Evolutionary conservation across 2,329 filamentous ascomycete species (phyloP).

Genomic region (Thermoascus crustaceus): DNA sequence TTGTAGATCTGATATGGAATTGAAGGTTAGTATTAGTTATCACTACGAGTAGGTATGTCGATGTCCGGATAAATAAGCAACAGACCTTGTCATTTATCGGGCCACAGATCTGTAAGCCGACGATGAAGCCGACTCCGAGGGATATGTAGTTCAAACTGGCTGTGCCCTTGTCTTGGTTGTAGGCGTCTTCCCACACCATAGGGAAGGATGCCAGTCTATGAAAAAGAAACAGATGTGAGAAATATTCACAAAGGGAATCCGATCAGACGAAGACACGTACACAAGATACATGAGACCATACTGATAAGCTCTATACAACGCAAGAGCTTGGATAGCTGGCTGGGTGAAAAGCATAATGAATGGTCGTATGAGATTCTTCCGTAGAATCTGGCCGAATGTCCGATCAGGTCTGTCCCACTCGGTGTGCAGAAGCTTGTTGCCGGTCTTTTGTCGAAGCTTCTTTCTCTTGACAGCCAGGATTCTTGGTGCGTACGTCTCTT

Average conservation of each 20-base stretch:
- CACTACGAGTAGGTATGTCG: no score
- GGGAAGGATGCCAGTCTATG: conserved; percentile 53
- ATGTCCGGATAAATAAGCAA: no score
- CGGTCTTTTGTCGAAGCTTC: conserved; percentile 28
- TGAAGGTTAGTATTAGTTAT: no score
- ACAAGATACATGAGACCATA: conserved; percentile 52
- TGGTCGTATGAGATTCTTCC: conserved; percentile 41
- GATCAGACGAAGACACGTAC: no score
- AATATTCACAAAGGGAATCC: no score
- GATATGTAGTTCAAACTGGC: conserved; percentile 53
- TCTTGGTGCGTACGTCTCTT: conserved; percentile 55
- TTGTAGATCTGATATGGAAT: no score
- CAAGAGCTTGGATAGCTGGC: conserved; percentile 46
- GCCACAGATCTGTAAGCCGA: conserved; percentile 42
- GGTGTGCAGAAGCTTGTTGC: conserved; percentile 17
- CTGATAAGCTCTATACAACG: conserved; percentile 44
- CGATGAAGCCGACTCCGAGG: conserved; percentile 50
- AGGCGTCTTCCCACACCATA: conserved; percentile 43
- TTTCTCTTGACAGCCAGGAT: conserved; percentile 49
- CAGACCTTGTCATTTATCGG: no score
- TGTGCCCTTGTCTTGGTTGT: conserved; percentile 43
- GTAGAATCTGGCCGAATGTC: conserved; percentile 12
- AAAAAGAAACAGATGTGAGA: no score
- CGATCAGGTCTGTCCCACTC: conserved; percentile 12
- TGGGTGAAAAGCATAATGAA: conserved; percentile 45